These are phyloP conservation scores for Alectoria sarmentosa DNA, from an alignment of 495 filamentous ascomycete genomes.

Conservation along the genomic window DNA sequence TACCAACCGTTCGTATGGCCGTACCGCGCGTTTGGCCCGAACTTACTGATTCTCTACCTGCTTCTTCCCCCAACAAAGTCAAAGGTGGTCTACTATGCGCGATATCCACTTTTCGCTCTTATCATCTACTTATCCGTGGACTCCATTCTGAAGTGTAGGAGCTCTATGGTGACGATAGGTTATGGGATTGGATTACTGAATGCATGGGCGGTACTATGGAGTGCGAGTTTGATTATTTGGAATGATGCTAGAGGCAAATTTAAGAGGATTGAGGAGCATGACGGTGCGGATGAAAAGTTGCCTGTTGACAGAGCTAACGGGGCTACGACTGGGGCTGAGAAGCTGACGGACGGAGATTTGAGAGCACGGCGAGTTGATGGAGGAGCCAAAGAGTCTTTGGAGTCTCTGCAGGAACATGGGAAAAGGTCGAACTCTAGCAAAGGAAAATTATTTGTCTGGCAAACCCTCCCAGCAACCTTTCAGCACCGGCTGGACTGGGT, in stretches of 20 bases:
- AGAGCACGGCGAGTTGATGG: not conserved
- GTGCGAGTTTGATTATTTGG: slow-evolving; percentile 52
- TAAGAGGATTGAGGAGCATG: slow-evolving; percentile 52
- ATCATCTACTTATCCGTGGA: slow-evolving; percentile 41
- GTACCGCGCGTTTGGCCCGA: slow-evolving; percentile 41
- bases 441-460: slow-evolving; percentile 48
- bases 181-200: slow-evolving; percentile 62
- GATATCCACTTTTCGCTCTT: slow-evolving; percentile 51
- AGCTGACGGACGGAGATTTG: not conserved
- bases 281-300: not conserved
- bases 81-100: slow-evolving; percentile 38
- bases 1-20: slow-evolving; percentile 50
- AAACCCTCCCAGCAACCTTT: slow-evolving; percentile 59
- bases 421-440: not conserved
- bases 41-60: slow-evolving; percentile 50
- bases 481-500: slow-evolving; percentile 64
- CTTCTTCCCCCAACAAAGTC: slow-evolving; percentile 49
- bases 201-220: slow-evolving; percentile 63
- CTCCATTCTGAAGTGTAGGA: slow-evolving; percentile 38
- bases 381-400: not conserved
- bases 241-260: slow-evolving; percentile 59
- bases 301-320: not conserved
- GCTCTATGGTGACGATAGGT: slow-evolving; percentile 50
- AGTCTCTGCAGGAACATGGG: not conserved
- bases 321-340: slow-evolving; percentile 4